Conservation (phyloP, 805 yeast genomes). For the Hanseniaspora hatyaiensis region DNA sequence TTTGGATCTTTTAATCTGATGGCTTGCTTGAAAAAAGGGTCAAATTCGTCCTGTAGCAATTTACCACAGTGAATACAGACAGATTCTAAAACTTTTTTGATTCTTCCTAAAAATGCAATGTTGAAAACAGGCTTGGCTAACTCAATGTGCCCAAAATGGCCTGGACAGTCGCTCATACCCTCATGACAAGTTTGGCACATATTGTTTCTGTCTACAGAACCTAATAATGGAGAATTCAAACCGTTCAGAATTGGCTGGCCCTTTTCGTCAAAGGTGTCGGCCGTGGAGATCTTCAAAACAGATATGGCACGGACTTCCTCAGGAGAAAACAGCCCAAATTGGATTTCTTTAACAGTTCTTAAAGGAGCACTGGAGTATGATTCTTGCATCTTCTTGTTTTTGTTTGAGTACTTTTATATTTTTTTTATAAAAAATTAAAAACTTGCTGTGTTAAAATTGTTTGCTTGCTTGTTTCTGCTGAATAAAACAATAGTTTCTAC, state of each 20-base stretch:
- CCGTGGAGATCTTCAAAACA: constrained; percentile 94
- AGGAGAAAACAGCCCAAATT: constrained; percentile 94
- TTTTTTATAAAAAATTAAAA: no score
- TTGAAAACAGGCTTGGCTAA: constrained; percentile 97
- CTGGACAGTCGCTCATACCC: constrained; percentile 98
- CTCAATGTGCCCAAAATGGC: constrained; percentile 98
- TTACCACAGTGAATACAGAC: constrained; percentile 99
- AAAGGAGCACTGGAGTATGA: constrained; percentile 98
- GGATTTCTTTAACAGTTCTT: constrained; percentile 95
- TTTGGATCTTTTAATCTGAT: constrained; percentile 84
- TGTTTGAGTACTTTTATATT: no score
- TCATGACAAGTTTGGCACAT: constrained; percentile 99
- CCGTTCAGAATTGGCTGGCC: constrained; percentile 96
- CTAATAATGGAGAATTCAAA: constrained; percentile 89
- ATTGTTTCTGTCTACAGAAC: constrained; percentile 92
- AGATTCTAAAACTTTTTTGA: constrained; percentile 89
- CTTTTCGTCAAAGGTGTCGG: constrained; percentile 99
- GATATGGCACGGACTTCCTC: constrained; percentile 95
- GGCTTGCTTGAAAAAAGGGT: constrained; percentile 67
- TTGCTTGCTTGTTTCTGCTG: no score
- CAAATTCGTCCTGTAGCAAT: constrained; percentile 67
- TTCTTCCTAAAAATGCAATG: constrained; percentile 86
- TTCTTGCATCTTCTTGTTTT: constrained; percentile 14
- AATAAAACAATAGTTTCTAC: no score
- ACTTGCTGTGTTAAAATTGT: no score